Percentiles rank a stretch among this genome's conserved stretches.
These are phyloP conservation scores for Marasmius tenuissimus DNA, from an alignment of 1,284 basidiomycete species.

Conservation along the genomic window DNA sequence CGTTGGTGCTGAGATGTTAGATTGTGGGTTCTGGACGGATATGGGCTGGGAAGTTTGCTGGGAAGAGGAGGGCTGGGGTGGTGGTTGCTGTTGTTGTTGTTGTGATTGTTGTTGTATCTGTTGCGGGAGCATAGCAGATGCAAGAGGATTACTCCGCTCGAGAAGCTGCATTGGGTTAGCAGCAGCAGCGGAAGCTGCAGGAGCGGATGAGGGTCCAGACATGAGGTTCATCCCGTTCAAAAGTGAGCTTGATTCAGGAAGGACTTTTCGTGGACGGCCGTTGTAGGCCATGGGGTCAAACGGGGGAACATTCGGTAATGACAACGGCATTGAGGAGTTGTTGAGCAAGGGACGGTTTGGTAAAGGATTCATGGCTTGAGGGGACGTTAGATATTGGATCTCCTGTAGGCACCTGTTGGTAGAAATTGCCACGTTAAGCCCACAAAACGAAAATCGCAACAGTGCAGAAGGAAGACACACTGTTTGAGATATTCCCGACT, in stretches of 20 bases:
- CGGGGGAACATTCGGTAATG: conserved; percentile 67
- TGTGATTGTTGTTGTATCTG: conserved; percentile 24
- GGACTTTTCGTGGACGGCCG: conserved; percentile 72
- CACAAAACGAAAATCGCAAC: not conserved
- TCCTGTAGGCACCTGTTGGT: conserved; percentile 86
- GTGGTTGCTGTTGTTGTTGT: conserved; percentile 26
- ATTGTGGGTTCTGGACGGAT: conserved; percentile 21
- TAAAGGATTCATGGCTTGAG: conserved; percentile 95
- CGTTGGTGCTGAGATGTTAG: conserved; percentile 21
- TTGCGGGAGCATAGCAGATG: conserved; percentile 39
- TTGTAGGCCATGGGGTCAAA: conserved; percentile 75
- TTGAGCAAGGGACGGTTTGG: conserved; percentile 80
- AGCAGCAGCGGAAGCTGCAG: conserved; percentile 40
- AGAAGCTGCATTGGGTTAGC: conserved; percentile 42
- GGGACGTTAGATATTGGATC: conserved; percentile 95
- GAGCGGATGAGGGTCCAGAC: conserved; percentile 49
- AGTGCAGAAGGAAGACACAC: conserved; percentile 42
- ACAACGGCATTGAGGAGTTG: conserved; percentile 61
- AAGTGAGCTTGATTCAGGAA: conserved; percentile 71
- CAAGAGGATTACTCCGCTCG: conserved; percentile 52
- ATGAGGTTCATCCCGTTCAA: conserved; percentile 59
- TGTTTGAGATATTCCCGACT: conserved; percentile 98
- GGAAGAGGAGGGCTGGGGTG: conserved; percentile 27
- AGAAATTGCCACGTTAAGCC: conserved; percentile 10
- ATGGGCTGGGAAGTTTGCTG: conserved; percentile 22